Evolutionary conservation across 345 rosid species (phyloP).

Genomic region (Combretum micranthum): DNA sequence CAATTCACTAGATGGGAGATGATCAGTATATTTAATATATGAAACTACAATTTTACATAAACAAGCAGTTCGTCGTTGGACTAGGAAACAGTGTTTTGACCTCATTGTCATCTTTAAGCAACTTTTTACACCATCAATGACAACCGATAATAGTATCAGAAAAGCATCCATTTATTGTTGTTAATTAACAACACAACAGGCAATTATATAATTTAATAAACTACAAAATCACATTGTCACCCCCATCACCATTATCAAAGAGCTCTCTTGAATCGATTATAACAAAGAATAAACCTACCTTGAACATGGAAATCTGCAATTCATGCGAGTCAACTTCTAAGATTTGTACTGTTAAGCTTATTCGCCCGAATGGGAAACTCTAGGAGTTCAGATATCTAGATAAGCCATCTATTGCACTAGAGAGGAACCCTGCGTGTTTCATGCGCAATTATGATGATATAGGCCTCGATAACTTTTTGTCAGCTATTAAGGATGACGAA

Average conservation of each 20-base stretch:
- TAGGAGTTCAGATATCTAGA: slow-evolving; percentile 42
- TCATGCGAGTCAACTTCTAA: slow-evolving; percentile 34
- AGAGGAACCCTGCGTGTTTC: slow-evolving; percentile 23
- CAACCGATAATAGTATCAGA: no score
- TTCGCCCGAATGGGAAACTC: slow-evolving; percentile 42
- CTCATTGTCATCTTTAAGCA: no score
- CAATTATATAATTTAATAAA: no score
- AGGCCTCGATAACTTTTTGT: slow-evolving; percentile 34
- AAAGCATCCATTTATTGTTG: no score
- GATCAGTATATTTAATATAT: no score
- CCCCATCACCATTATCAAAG: not conserved
- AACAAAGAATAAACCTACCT: not conserved
- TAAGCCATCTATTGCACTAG: slow-evolving; percentile 33
- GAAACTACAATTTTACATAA: no score
- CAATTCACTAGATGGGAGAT: no score
- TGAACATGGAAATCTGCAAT: slow-evolving; percentile 43
- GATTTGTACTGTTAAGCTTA: slow-evolving; percentile 36
- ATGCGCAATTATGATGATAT: slow-evolving; percentile 46
- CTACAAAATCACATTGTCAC: not conserved
- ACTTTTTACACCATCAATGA: no score
- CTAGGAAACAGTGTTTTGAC: no score
- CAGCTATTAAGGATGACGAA: slow-evolving; percentile 28
- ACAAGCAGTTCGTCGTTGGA: no score
- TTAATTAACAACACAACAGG: no score
- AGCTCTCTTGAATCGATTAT: not conserved